These are phyloP conservation scores for Plantago lanceolata DNA, from an alignment of 305 asterid species.

Conservation along the genomic window DNA sequence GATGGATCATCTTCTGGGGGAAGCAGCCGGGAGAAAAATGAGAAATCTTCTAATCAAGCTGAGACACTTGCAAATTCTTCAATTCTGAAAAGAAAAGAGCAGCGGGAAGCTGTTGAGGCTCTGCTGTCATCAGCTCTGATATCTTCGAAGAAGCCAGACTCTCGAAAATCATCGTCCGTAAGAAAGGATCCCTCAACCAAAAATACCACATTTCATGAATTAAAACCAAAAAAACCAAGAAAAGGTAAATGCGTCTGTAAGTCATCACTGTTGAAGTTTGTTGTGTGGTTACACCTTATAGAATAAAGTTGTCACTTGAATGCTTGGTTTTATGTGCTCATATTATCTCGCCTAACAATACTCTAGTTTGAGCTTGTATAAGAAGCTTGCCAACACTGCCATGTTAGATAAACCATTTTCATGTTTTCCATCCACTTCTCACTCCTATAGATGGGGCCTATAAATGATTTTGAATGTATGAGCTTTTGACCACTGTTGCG, in stretches of 20 bases:
- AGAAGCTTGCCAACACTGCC: too few relatives aligned
- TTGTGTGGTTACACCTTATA: neutral
- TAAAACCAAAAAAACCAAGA: slow-evolving; percentile 52
- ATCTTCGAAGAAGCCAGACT: slow-evolving; percentile 70
- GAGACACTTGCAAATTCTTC: slow-evolving; percentile 36
- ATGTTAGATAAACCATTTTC: too few relatives aligned
- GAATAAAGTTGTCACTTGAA: neutral
- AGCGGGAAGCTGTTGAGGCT: slow-evolving; percentile 89
- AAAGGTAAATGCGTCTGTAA: slow-evolving; percentile 34
- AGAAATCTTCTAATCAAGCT: slow-evolving; percentile 37
- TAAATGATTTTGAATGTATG: too few relatives aligned
- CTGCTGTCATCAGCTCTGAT: slow-evolving; percentile 89
- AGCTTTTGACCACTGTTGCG: too few relatives aligned
- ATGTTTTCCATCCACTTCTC: too few relatives aligned
- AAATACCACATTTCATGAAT: slow-evolving; percentile 27
- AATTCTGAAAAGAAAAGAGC: slow-evolving; percentile 65
- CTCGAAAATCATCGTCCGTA: slow-evolving; percentile 42
- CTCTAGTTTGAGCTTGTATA: too few relatives aligned
- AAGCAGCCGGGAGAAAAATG: slow-evolving; percentile 41
- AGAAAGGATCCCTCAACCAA: slow-evolving; percentile 42
- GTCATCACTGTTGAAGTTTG: slow-evolving; percentile 13
- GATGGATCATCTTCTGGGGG: slow-evolving; percentile 35
- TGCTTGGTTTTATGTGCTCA: neutral
- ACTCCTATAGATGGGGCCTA: too few relatives aligned
- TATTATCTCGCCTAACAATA: neutral